A percentile compares a stretch with the other conserved stretches of the same genome.
Evolutionary conservation across 805 yeast species (phyloP).

Genomic region (Sungouiella thailandica): DNA sequence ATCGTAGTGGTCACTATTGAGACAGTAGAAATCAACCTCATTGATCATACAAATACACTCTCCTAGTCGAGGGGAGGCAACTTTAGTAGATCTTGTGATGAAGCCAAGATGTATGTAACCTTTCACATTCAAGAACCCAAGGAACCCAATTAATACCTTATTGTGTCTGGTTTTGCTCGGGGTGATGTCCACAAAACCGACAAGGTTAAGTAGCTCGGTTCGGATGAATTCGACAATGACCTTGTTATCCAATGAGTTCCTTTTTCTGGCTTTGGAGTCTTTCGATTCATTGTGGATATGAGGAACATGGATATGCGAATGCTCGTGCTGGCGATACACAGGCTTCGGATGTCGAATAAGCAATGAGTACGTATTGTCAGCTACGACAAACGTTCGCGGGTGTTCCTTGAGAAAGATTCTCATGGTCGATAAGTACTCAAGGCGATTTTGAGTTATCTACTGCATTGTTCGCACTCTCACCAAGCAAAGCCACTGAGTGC

Average conservation of each 20-base stretch:
- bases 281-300: slow-evolving; percentile 19
- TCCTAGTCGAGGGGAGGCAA: slow-evolving; percentile 54
- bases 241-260: slow-evolving; percentile 15
- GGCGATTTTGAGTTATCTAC: too few species aligned
- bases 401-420: slow-evolving; percentile 54
- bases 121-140: slow-evolving; percentile 57
- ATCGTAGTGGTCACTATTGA: slow-evolving; percentile 55
- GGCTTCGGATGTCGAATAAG: slow-evolving; percentile 49
- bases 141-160: slow-evolving; percentile 45
- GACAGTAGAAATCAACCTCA: slow-evolving; percentile 63
- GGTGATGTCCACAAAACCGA: slow-evolving; percentile 41
- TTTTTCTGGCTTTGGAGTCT: slow-evolving; percentile 15
- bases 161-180: slow-evolving; percentile 19
- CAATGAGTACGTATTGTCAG: slow-evolving; percentile 54
- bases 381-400: slow-evolving; percentile 68
- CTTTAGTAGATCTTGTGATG: slow-evolving; percentile 48
- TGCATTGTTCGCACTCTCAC: too few species aligned
- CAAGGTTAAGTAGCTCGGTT: slow-evolving; percentile 31
- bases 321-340: slow-evolving; percentile 15
- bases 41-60: slow-evolving; percentile 51
- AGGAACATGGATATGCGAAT: slow-evolving; percentile 12
- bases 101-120: slow-evolving; percentile 53
- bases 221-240: slow-evolving; percentile 51
- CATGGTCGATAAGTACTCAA: slow-evolving; percentile 32
- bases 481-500: too few species aligned